Evolutionary conservation across 768 basidiomycete species (phyloP), one percentile per base, ranked within the genome.

Genomic region (Podaxis sp.): DNA sequence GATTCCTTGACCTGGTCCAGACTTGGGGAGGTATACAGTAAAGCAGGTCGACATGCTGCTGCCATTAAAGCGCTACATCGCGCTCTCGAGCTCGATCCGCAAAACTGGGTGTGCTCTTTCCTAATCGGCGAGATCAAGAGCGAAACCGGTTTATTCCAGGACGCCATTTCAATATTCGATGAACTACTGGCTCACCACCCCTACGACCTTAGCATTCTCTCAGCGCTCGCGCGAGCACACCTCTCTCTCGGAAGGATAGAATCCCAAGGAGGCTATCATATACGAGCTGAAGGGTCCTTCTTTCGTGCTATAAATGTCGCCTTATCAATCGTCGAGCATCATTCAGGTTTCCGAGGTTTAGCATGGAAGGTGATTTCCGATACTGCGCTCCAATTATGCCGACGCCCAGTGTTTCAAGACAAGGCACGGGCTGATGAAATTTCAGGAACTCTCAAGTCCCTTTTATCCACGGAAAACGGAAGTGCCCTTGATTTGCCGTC

Each of bases 21-120:
- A 40, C 82, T 99, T 2, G 96, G 96, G 1, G 94, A 97, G 74
- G 91, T 94, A 0, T 99, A 99, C 68, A 86, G 85, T 67, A 89
- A 84, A 69, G 89, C 93, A 11, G 96, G 97, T 54, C 86, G 94
- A 37, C 90, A 95, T 67, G 87, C 86, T 17, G 96, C 97, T 15
- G 92, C 95, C 0, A 74, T 97, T 63, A 99, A 96, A 73, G 90
- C 96, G 0, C 84, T 99, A 20, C 76, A 79, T 8, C 88, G 83
- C 52, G 93, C 94, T 0, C 82, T 84, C 13, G 87, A 89, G 64
- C 80, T 97, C 62, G 77, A 86, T 22, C 87, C 91, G 0, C 74
- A 83, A 11, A 89, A 94, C 65, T 99, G 96, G 96, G 78, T 91
- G 65, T 90, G 88, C 69, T 75, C 77, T 3, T 98, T 89, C 76